These are phyloP conservation scores for Astragalus membranaceus DNA, from an alignment of 306 rosid species.

Conservation along the genomic window DNA sequence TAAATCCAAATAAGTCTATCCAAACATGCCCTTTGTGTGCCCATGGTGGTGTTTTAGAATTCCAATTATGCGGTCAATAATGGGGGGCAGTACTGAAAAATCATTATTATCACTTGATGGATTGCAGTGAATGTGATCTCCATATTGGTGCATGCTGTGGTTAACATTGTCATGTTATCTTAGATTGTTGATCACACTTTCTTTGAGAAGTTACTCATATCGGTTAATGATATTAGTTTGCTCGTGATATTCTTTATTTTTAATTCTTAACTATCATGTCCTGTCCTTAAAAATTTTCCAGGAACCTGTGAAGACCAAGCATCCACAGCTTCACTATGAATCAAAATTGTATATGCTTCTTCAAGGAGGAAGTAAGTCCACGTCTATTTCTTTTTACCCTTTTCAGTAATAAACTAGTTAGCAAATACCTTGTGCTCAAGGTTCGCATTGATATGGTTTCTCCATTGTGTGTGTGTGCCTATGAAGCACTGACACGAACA, in stretches of 20 bases:
- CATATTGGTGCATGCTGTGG: background rate
- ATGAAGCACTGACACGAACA: too few species aligned
- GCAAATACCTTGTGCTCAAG: too few species aligned
- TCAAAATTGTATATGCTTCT: slow-evolving; percentile 97
- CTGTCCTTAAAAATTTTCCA: slow-evolving; percentile 26
- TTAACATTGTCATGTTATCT: background rate
- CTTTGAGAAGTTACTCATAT: background rate
- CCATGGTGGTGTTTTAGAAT: background rate
- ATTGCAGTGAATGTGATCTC: background rate
- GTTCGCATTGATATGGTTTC: too few species aligned
- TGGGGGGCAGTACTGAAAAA: background rate
- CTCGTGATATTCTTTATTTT: background rate
- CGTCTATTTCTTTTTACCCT: slow-evolving; percentile 2
- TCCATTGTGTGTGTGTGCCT: too few species aligned
- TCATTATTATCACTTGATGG: background rate
- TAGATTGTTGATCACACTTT: background rate
- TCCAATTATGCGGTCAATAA: background rate
- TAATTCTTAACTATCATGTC: slow-evolving; percentile 1
- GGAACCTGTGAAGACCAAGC: slow-evolving; percentile 97
- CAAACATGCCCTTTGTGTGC: background rate
- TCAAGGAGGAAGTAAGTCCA: slow-evolving; percentile 96
- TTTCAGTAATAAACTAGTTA: background rate
- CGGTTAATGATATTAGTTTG: slow-evolving; percentile 1
- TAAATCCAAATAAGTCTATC: too few species aligned
- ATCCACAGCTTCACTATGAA: slow-evolving; percentile 99